Evolutionary conservation across 108 stramenopile species (phyloP), one percentile per base, ranked within the genome.

Genomic region (Chaetoceros tenuissimus): DNA sequence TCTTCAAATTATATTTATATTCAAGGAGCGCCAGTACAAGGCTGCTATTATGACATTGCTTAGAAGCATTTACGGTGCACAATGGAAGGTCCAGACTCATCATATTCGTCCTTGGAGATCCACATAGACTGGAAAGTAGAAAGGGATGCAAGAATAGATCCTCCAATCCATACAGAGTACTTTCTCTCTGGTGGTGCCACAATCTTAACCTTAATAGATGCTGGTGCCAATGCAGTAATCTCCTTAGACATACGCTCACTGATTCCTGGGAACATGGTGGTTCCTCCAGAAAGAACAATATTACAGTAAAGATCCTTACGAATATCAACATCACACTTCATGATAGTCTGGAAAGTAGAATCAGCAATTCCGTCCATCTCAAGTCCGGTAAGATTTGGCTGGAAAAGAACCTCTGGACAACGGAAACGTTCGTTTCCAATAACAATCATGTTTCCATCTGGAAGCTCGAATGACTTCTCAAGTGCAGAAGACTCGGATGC

Each of bases 241-340:
- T 99, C 99, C 94, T 98, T 99, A 48, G 92, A 92, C 94, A 99
- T 96, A 67, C 99, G 95, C 79, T 97, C 97, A 63, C 77, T 87
- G 76, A 99, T 98, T 67, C 97, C 97, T 23, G 97, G 95, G 88
- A 95, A 99, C 97, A 96, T 96, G 72, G 95, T 96, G 66, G 95
- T 96, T 57, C 95, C 95, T 68, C 89, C 89, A 57, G 89, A 96
- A 63, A 94, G 79, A 23, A 94, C 92, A 78, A 94, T 94, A 73
- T 94, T 94, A 71, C 88, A 87, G 59, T 94, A 94, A 53, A 95
- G 68, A 57, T 95, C 90, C 89, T 95, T 96, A 66, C 97, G 92
- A 74, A 99, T 97, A 75, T 98, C 97, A 51, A 99, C 96, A 80
- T 98, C 97, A 74, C 98, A 99, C 87, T 96, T 97, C 97, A 98